A percentile compares a stretch with the other conserved stretches of the same genome.
Evolutionary conservation across 2,329 filamentous ascomycete genomes (phyloP).

Genomic region (Dryadomyces quercus-mongolicae): DNA sequence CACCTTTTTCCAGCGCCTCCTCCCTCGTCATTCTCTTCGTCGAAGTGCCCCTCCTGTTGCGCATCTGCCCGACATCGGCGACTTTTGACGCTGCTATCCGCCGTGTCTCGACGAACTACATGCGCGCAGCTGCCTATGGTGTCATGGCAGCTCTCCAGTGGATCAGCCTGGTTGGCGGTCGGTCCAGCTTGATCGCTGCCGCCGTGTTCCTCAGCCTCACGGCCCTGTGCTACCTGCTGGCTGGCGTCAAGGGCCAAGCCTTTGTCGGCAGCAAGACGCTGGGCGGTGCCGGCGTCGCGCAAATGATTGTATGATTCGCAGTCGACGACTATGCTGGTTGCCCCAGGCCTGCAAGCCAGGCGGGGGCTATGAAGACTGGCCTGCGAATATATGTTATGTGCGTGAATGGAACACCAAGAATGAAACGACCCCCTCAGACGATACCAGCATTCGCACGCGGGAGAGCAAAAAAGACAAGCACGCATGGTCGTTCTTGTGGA

Average conservation of each 20-base stretch:
- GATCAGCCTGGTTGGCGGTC: slow-evolving; percentile 54
- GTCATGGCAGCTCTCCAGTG: slow-evolving; percentile 76
- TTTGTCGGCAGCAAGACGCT: slow-evolving; percentile 93
- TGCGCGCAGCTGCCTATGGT: slow-evolving; percentile 79
- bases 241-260: slow-evolving; percentile 69
- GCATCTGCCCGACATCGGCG: slow-evolving; percentile 91
- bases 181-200: slow-evolving; percentile 71
- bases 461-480: not conserved
- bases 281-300: slow-evolving; percentile 82
- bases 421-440: not conserved
- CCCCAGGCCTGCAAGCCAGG: not conserved
- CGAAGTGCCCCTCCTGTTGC: slow-evolving; percentile 85
- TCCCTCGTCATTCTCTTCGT: slow-evolving; percentile 69
- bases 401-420: not conserved
- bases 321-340: not conserved
- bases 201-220: slow-evolving; percentile 72
- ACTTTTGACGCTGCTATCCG: slow-evolving; percentile 85
- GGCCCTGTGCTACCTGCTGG: slow-evolving; percentile 66
- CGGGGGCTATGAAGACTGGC: not conserved
- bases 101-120: slow-evolving; percentile 90
- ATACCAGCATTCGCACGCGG: not conserved
- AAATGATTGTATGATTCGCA: slow-evolving; percentile 81
- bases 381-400: too few relatives aligned
- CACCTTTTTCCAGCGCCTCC: slow-evolving; percentile 38
- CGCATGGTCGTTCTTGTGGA: not conserved